These are phyloP conservation scores for Mycena rosella DNA, from an alignment of 768 basidiomycete genomes.

Conservation along the genomic window DNA sequence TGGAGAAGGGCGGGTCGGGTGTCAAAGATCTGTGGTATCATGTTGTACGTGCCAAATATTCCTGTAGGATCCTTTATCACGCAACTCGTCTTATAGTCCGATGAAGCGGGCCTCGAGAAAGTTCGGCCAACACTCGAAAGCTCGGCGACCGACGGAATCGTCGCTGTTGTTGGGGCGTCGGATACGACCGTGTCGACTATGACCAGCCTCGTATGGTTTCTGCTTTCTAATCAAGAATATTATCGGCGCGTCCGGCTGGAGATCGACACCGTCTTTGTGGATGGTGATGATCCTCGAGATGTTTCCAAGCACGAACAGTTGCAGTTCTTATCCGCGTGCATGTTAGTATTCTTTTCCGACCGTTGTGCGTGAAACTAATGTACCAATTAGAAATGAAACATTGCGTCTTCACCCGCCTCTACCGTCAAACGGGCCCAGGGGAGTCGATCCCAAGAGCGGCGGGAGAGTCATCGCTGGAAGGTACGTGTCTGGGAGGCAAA, in stretches of 20 bases:
- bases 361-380: not conserved
- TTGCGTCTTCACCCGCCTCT: slow-evolving; percentile 64
- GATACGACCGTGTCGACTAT: slow-evolving; percentile 55
- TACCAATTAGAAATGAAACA: slow-evolving; percentile 57
- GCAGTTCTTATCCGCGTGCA: slow-evolving; percentile 50
- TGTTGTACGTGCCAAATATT: slow-evolving; percentile 43
- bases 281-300: slow-evolving; percentile 43
- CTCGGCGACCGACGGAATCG: slow-evolving; percentile 52
- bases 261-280: slow-evolving; percentile 43
- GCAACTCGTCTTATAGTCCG: slow-evolving; percentile 43
- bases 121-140: slow-evolving; percentile 47
- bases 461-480: slow-evolving; percentile 9
- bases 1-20: slow-evolving; percentile 41
- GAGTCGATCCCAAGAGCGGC: slow-evolving; percentile 28
- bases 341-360: slow-evolving; percentile 44
- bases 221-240: slow-evolving; percentile 48
- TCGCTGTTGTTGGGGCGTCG: slow-evolving; percentile 54
- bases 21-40: slow-evolving; percentile 60
- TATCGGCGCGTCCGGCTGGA: slow-evolving; percentile 50
- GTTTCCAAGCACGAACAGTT: slow-evolving; percentile 44
- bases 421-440: slow-evolving; percentile 55
- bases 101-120: slow-evolving; percentile 54
- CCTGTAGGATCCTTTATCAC: not conserved
- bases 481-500: not conserved
- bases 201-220: slow-evolving; percentile 48